Conservation (phyloP, 176 grass and related monocot genomes). For the Cenchrus americanus region DNA sequence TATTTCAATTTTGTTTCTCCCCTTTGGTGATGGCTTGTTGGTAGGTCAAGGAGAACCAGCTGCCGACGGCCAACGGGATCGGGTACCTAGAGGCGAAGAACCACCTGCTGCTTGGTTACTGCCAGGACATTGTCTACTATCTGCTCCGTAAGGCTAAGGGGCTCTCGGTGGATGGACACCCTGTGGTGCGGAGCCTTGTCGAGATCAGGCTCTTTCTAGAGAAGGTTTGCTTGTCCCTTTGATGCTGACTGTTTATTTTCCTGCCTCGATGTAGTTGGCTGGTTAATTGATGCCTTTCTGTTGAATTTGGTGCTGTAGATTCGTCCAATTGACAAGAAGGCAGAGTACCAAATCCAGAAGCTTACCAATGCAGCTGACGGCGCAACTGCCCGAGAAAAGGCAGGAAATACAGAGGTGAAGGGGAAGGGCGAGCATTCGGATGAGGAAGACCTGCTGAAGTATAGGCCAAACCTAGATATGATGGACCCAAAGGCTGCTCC, state of each 20-base stretch:
- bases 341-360: slow-evolving; percentile 91
- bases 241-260: neutral
- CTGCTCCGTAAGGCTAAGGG: slow-evolving; percentile 85
- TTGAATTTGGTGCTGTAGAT: slow-evolving; percentile 53
- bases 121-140: slow-evolving; percentile 86
- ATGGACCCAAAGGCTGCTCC: slow-evolving; percentile 55
- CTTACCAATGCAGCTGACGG: slow-evolving; percentile 63
- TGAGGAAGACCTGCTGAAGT: slow-evolving; percentile 72
- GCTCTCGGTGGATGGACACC: slow-evolving; percentile 69
- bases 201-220: slow-evolving; percentile 90
- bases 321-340: slow-evolving; percentile 91
- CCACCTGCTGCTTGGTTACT: slow-evolving; percentile 77
- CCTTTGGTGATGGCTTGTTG: neutral
- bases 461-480: slow-evolving; percentile 72
- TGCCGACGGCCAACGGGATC: slow-evolving; percentile 71
- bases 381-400: slow-evolving; percentile 46
- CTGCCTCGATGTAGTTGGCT: neutral
- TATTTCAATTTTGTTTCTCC: neutral
- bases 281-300: neutral
- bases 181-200: slow-evolving; percentile 65
- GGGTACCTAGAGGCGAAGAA: slow-evolving; percentile 89
- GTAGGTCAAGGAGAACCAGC: slow-evolving; percentile 67
- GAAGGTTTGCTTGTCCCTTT: slow-evolving; percentile 55
- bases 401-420: slow-evolving; percentile 34
- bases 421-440: slow-evolving; percentile 42